Conservation (phyloP, 257 asterid species). For the Plantago major region DNA sequence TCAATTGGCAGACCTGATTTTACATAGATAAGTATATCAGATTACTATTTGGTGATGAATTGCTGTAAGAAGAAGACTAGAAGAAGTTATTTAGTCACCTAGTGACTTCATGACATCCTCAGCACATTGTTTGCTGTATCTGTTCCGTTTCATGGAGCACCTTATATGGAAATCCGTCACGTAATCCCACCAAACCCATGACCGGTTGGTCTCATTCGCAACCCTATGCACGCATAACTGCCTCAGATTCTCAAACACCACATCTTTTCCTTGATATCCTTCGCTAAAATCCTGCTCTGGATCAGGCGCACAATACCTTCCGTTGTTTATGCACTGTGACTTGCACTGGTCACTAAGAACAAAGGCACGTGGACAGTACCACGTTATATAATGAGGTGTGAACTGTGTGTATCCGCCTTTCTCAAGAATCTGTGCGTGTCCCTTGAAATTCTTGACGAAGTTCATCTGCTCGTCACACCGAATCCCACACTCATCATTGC, state of each 20-base stretch:
- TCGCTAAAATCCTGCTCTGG: constrained; percentile 61
- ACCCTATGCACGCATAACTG: constrained; percentile 62
- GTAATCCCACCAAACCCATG: constrained; percentile 82
- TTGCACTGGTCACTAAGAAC: constrained; percentile 42
- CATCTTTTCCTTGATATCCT: constrained; percentile 63
- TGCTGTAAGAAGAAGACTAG: too few relatives aligned
- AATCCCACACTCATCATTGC: constrained; percentile 63
- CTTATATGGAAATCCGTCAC: constrained; percentile 59
- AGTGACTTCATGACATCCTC: constrained; percentile 53
- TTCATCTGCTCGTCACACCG: constrained; percentile 56
- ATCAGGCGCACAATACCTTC: constrained; percentile 71
- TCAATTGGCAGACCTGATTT: constrained; percentile 54
- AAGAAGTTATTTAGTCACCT: constrained; percentile 36
- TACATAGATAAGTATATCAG: too few relatives aligned
- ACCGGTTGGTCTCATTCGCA: constrained; percentile 49
- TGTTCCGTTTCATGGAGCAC: constrained; percentile 59
- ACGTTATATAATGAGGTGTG: constrained; percentile 43
- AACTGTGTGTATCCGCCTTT: constrained; percentile 55
- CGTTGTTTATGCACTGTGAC: constrained; percentile 35
- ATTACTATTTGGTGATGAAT: too few relatives aligned
- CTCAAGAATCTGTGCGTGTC: constrained; percentile 66
- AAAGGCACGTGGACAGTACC: constrained; percentile 73
- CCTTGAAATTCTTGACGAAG: constrained; percentile 51
- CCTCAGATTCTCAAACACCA: constrained; percentile 55
- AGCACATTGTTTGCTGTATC: constrained; percentile 54